Evolutionary conservation across 768 basidiomycete genomes (phyloP).

Genomic region (Amanita rimosa): DNA sequence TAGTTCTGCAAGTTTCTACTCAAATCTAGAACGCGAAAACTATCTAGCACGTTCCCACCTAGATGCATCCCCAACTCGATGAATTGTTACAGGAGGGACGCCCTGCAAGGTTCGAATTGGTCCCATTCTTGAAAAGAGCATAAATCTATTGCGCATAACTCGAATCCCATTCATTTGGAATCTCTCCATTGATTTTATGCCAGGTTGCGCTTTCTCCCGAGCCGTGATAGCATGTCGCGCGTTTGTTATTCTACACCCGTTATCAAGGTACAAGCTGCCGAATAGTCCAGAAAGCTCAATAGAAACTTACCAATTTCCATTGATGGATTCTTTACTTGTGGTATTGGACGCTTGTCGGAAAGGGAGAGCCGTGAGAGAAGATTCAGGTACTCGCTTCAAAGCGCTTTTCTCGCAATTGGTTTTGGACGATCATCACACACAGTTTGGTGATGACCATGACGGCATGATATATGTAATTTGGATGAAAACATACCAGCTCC

Average conservation of each 20-base stretch:
- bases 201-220: constrained; percentile 30
- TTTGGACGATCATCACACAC: no score
- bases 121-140: constrained; percentile 29
- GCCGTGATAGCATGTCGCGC: constrained; percentile 45
- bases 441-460: background rate
- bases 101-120: constrained; percentile 18
- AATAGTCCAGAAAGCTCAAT: constrained; percentile 43
- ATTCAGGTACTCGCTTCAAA: constrained; percentile 23
- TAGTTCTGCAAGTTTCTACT: constrained; percentile 52
- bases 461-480: background rate
- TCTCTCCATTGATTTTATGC: constrained; percentile 35
- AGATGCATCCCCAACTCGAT: constrained; percentile 38
- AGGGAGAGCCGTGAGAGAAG: constrained; percentile 28
- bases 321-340: constrained; percentile 28
- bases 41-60: constrained; percentile 25
- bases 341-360: constrained; percentile 28
- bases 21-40: constrained; percentile 45
- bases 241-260: constrained; percentile 37
- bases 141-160: constrained; percentile 35
- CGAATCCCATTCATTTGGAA: constrained; percentile 29
- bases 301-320: constrained; percentile 19
- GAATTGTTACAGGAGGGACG: constrained; percentile 30
- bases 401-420: constrained; percentile 7
- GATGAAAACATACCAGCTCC: background rate
- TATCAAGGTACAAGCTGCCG: constrained; percentile 33